Evolutionary conservation across 331 rosid genomes (phyloP), one percentile per base, ranked within the genome.

Genomic region (Ulmus americana): DNA sequence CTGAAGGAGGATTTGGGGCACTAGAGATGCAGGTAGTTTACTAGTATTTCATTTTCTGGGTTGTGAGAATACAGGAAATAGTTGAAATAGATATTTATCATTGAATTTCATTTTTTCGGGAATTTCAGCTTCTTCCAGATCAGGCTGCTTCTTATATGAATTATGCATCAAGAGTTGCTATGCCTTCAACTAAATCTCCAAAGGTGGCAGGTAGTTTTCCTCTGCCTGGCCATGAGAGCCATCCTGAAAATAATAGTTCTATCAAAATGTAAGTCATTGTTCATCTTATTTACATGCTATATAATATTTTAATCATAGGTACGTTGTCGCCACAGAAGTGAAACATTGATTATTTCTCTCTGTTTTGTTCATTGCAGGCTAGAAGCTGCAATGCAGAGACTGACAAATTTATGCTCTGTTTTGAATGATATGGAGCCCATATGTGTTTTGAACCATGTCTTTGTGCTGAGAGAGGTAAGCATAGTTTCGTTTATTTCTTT

Each of bases 1-100:
- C 98, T 20, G 98, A 92, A 84, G 98, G 98, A 77, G 98, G 98
- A 83, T 87, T 87, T 76, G 98, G 98, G 42, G 98, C 98, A 62
- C 81, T 92, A 42, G 98, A 89, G 82, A 89, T 64, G 58, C 98
- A 92, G 95, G 98, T 89, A 76, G 64, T 65, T 28, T 64, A 72
- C 61, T 80, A 63, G 62, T 42, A 48, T 35, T 62, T 72, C 64
- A 64, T 60, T 41, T 61, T 53, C 45, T 67, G 43, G 45, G 35
- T 38, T 9, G 5, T 40, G 35, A 48, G 46, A 46, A 48, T 28
- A 40, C 55, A 46, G 39, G 53, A 63, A 52, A 57, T 35, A 47
- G 46, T 38, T 55, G 69, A 58, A 14, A 43, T 54, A 6, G 39
- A 8, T 59, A 50, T 38, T 39, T 38, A 64, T 83, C 70, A 73